Base-by-base conservation (phyloP, 129 eudicot species). In the Centaurea solstitialis region DNA sequence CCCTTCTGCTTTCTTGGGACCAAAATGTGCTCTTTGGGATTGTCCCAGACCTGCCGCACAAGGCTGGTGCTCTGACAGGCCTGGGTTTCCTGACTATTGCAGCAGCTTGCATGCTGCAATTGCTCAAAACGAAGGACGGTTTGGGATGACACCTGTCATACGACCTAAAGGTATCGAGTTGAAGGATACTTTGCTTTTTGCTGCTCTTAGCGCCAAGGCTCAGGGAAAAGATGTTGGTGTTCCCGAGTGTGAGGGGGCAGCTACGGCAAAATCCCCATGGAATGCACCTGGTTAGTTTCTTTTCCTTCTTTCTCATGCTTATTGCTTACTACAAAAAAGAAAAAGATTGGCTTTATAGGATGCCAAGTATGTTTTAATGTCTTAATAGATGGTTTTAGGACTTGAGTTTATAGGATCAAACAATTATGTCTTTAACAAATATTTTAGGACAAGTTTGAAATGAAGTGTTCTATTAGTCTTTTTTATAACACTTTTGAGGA, bases 1-100 rank as follows among this genome's bases (percentile, higher is more conserved):
- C 4, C 99, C 98, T 69, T 86, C 93, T 79, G 99, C 99, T 77
- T 95, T 91, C 80, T 83, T 95, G 78, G 99, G 99, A 9, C 97
- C 98, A 76, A 95, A 92, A 79, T 95, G 99, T 81, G 98, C 99
- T 20, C 99, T 95, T 41, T 95, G 99, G 99, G 99, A 95, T 82
- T 95, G 99, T 79, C 89, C 95, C 2, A 80, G 99, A 77, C 99
- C 99, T 22, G 97, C 89, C 22, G 82, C 86, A 20, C 94, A 88
- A 80, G 90, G 90, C 7, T 92, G 92, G 90, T 88, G 90, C 64
- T 85, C 87, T 70, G 99, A 95, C 7, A 61, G 97, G 84, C 98
- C 99, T 33, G 94, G 92, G 90, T 88, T 84, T 61, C 89, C 86
- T 76, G 99, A 95, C 73, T 95, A 95, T 61, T 95, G 99, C 85